Evolutionary conservation across 169 alveolate genomes (phyloP).

Genomic region (Cystoisospora suis): DNA sequence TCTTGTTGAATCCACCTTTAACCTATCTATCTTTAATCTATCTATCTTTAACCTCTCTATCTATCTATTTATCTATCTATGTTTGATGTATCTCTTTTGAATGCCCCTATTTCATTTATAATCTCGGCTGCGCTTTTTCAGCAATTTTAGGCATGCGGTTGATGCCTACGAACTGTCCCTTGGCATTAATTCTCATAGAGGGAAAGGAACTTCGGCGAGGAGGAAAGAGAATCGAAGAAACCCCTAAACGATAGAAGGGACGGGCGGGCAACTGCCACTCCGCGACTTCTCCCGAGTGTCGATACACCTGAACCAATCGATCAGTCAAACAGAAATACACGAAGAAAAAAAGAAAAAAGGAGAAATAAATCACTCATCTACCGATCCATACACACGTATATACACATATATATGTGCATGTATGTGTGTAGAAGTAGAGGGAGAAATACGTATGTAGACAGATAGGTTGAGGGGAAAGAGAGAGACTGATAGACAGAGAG

Average conservation of each 20-base stretch:
- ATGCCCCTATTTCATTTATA: background rate
- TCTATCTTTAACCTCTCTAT: too few species aligned
- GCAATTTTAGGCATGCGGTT: conserved; percentile 46
- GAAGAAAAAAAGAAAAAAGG: background rate
- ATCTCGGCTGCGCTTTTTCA: conserved; percentile 42
- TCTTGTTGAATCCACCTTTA: too few species aligned
- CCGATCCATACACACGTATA: background rate
- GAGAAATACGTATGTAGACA: too few species aligned
- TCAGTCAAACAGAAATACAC: too few species aligned
- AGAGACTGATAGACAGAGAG: too few species aligned
- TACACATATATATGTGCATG: too few species aligned
- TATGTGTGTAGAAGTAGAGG: too few species aligned
- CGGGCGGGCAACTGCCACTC: conserved; percentile 38
- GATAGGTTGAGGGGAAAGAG: too few species aligned
- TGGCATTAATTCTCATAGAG: conserved; percentile 3
- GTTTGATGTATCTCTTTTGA: too few species aligned
- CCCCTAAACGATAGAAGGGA: conserved; percentile 41
- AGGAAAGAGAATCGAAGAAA: conserved; percentile 47
- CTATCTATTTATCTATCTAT: too few species aligned
- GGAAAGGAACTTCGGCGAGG: conserved; percentile 37
- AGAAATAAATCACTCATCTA: background rate
- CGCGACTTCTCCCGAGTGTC: conserved; percentile 42
- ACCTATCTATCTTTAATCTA: too few species aligned
- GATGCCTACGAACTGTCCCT: conserved; percentile 53
- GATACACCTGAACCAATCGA: conserved; percentile 35